Base-by-base conservation (phyloP, 306 rosid genomes). In the Sindora glabra region DNA sequence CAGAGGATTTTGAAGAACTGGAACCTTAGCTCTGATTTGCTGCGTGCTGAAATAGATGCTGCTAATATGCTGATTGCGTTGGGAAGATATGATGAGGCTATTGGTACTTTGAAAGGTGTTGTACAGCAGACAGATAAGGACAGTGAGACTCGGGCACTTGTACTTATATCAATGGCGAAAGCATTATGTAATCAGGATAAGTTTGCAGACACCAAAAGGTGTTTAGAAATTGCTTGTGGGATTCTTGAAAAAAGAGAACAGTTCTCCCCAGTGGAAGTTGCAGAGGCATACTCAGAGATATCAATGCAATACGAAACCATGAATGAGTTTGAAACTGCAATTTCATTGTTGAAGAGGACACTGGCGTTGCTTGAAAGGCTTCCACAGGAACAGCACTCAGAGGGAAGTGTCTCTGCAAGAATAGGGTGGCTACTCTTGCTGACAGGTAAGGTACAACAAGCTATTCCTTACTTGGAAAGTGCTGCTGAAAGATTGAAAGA, bases 1-100 rank as follows among this genome's bases (percentile, higher is more conserved):
- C 87, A 77, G 66, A 85, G 67, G 80, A 77, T 87, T 74, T 75
- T 85, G 77, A 87, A 83, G 83, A 85, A 83, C 46, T 87, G 91
- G 97, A 87, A 90, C 64, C 95, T 81, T 47, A 78, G 49, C 48
- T 76, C 89, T 17, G 91, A 91, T 55, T 73, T 91, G 74, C 68
- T 87, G 76, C 78, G 75, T 4, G 89, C 95, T 0, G 96, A 91
- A 54, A 78, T 87, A 19, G 97, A 87, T 55, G 83, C 97, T 27
- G 95, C 97, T 0, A 85, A 91, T 81, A 87, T 91, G 95, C 81
- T 83, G 80, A 87, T 87, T 68, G 92, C 97, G 2, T 27, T 91
- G 32, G 89, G 91, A 47, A 85, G 80, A 64, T 91, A 73, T 10
- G 87, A 91, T 24, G 82, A 81, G 56, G 97, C 97, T 62, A 83